Evolutionary conservation across 768 basidiomycete species (phyloP).

Genomic region (Pisolithus albus): DNA sequence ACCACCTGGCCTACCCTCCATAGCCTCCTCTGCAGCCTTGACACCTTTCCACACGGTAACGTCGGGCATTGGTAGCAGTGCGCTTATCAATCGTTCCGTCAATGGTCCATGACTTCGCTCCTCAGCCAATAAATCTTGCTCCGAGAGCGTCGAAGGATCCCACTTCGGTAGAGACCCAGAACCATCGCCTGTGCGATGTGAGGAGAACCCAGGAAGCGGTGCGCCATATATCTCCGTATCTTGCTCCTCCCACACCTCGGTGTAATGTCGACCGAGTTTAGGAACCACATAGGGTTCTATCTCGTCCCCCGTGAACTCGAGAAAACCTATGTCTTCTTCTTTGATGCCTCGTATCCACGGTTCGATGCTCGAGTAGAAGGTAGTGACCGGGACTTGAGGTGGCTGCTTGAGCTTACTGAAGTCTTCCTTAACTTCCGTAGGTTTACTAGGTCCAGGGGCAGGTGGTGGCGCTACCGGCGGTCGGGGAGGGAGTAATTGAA

Average conservation of each 20-base stretch:
- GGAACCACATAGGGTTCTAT: slow-evolving; percentile 84
- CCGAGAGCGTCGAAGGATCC: slow-evolving; percentile 77
- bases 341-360: slow-evolving; percentile 83
- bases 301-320: slow-evolving; percentile 88
- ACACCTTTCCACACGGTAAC: slow-evolving; percentile 63
- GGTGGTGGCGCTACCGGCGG: slow-evolving; percentile 60
- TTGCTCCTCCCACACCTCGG: slow-evolving; percentile 90
- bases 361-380: slow-evolving; percentile 86
- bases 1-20: slow-evolving; percentile 77
- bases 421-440: slow-evolving; percentile 80
- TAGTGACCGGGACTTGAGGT: slow-evolving; percentile 57
- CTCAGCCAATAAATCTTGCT: slow-evolving; percentile 63
- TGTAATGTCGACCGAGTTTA: slow-evolving; percentile 77
- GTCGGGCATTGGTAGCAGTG: slow-evolving; percentile 65
- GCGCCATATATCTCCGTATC: slow-evolving; percentile 52
- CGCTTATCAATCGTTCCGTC: slow-evolving; percentile 78
- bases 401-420: slow-evolving; percentile 81
- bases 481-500: slow-evolving; percentile 49
- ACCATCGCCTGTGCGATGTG: slow-evolving; percentile 29
- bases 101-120: slow-evolving; percentile 81
- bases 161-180: slow-evolving; percentile 51
- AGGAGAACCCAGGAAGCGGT: slow-evolving; percentile 35
- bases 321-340: slow-evolving; percentile 93
- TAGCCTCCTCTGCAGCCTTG: slow-evolving; percentile 77
- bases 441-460: slow-evolving; percentile 74